Percentiles rank a stretch among this genome's conserved stretches.
phyloP scores from a whole-genome alignment of 1,284 basidiomycete genomes.

The Rhodotorula sp. region DNA sequence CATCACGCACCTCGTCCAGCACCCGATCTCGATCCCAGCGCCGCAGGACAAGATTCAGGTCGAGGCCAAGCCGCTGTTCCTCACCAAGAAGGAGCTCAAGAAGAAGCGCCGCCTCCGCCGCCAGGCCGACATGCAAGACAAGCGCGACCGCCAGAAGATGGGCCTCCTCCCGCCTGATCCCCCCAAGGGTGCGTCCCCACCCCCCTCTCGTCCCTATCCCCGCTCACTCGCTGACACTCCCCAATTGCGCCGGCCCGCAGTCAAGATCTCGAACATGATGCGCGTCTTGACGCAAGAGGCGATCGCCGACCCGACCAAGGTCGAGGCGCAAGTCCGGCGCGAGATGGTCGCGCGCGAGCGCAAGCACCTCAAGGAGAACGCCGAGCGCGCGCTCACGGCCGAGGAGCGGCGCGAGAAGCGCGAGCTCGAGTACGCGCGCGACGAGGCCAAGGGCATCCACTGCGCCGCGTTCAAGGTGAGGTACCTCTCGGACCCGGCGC shows the following conservation, averaged over 20 bases:
- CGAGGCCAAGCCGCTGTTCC: conserved; percentile 76
- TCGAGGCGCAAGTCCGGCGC: conserved; percentile 89
- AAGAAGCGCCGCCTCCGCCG: conserved; percentile 90
- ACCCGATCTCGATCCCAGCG: conserved; percentile 93
- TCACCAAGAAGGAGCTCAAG: conserved; percentile 92
- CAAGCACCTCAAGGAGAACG: conserved; percentile 87
- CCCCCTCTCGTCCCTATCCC: not conserved
- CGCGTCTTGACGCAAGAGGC: conserved; percentile 95
- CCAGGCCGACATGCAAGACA: conserved; percentile 88
- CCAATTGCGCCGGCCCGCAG: conserved; percentile 55
- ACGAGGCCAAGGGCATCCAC: conserved; percentile 83
- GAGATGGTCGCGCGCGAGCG: conserved; percentile 90
- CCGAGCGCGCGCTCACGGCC: conserved; percentile 83
- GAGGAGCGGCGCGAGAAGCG: conserved; percentile 85
- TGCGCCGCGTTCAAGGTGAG: conserved; percentile 92
- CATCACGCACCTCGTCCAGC: conserved; percentile 90
- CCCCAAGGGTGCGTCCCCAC: conserved; percentile 71
- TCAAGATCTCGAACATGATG: conserved; percentile 95
- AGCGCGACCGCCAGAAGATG: conserved; percentile 93
- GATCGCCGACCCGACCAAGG: conserved; percentile 93
- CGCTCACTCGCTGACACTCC: conserved; percentile 12
- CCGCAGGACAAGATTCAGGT: conserved; percentile 80
- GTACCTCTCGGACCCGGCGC: conserved; percentile 84
- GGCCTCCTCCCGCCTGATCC: conserved; percentile 91
- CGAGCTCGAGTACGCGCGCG: conserved; percentile 71